Percentiles rank a stretch among this genome's conserved stretches.
Evolutionary conservation across 108 stramenopile species (phyloP).

Genomic region (Skeletonema marinoi): DNA sequence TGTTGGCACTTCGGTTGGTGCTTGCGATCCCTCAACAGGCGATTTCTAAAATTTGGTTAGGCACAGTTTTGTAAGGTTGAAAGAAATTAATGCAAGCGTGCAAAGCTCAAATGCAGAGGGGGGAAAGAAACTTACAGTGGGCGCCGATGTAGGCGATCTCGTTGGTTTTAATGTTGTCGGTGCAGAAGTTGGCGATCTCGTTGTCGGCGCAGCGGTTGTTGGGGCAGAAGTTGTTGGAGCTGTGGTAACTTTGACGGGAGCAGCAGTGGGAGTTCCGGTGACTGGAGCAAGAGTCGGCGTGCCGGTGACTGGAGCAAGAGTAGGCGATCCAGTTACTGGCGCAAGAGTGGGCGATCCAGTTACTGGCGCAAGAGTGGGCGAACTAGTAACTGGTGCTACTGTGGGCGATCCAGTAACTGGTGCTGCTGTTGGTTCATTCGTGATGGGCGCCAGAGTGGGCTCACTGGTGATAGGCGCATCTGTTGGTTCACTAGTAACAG

Average conservation of each 20-base stretch:
- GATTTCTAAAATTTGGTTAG: neutral
- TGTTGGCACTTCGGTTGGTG: constrained; percentile 20
- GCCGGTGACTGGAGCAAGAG: neutral
- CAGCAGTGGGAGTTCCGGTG: neutral
- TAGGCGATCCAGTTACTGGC: neutral
- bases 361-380: neutral
- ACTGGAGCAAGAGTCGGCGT: neutral
- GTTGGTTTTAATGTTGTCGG: constrained; percentile 18
- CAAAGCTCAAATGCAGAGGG: neutral
- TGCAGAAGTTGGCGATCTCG: too few species aligned
- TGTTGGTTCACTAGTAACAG: neutral
- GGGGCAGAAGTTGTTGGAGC: constrained; percentile 10
- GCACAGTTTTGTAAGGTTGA: neutral
- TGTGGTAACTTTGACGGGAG: neutral
- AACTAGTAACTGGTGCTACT: neutral
- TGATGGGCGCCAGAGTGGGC: too few species aligned
- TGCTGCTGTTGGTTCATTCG: too few species aligned
- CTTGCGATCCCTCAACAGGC: constrained; percentile 3
- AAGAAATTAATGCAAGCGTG: neutral
- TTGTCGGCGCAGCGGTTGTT: constrained; percentile 15
- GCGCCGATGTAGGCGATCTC: constrained; percentile 4
- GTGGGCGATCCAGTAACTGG: constrained; percentile 1
- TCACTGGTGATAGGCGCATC: neutral
- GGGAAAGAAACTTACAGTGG: neutral
- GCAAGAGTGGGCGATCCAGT: neutral